Percentiles rank a stretch among this genome's conserved stretches.
Evolutionary conservation across 1,284 basidiomycete genomes (phyloP).

Genomic region (Ustilago bromivora): DNA sequence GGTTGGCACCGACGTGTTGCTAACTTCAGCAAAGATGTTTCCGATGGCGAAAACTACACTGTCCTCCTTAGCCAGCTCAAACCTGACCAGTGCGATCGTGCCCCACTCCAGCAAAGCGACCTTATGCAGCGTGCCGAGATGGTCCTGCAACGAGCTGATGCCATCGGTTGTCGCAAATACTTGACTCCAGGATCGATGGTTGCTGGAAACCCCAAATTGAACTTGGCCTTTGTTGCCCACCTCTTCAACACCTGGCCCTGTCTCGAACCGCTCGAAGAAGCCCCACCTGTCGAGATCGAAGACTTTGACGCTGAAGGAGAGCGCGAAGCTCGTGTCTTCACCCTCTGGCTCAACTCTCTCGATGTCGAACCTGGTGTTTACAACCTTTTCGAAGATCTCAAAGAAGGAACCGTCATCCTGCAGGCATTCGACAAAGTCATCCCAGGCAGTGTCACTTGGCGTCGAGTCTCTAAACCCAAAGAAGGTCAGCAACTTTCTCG

Average conservation of each 20-base stretch:
- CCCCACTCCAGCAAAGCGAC: conserved; percentile 87
- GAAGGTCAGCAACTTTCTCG: conserved; percentile 83
- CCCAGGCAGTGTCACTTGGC: conserved; percentile 92
- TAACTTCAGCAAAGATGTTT: conserved; percentile 96
- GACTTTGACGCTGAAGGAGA: conserved; percentile 99
- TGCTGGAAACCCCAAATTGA: conserved; percentile 95
- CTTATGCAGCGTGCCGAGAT: conserved; percentile 86
- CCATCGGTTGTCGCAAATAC: conserved; percentile 95
- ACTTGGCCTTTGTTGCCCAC: conserved; percentile 97
- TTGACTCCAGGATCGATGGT: conserved; percentile 90
- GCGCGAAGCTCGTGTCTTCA: conserved; percentile 96
- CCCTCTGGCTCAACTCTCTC: conserved; percentile 95
- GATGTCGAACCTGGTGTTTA: conserved; percentile 95
- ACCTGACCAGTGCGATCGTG: conserved; percentile 85
- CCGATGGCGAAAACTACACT: conserved; percentile 97
- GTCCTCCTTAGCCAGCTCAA: conserved; percentile 94
- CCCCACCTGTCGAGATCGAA: conserved; percentile 80
- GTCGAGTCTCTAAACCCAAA: conserved; percentile 91
- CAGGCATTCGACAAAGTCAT: conserved; percentile 97
- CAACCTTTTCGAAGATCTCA: conserved; percentile 95
- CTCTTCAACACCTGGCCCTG: conserved; percentile 95
- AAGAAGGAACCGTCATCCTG: conserved; percentile 86
- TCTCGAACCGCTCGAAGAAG: conserved; percentile 83
- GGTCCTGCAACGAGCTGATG: conserved; percentile 90
- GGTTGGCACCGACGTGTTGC: conserved; percentile 82